Conservation (phyloP, 2,329 filamentous ascomycete species). For the Apiospora phragmitis region DNA sequence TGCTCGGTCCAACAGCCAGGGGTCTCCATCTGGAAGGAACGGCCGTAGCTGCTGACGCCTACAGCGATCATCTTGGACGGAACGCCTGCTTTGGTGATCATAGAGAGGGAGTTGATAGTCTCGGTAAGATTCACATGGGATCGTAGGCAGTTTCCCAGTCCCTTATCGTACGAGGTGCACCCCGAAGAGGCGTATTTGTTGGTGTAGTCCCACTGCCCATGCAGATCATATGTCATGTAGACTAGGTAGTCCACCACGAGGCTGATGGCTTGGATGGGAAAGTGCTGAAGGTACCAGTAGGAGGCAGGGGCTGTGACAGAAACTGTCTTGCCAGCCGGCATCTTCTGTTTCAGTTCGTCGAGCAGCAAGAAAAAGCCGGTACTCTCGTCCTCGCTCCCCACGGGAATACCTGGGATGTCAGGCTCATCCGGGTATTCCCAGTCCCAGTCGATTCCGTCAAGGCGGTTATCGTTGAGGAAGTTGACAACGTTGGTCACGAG, state of each 20-base stretch:
- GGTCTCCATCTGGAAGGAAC: constrained; percentile 34
- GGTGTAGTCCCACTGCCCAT: constrained; percentile 25
- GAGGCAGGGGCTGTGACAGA: constrained; percentile 40
- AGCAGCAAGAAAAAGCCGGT: constrained; percentile 17
- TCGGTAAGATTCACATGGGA: constrained; percentile 42
- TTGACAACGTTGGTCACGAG: constrained; percentile 13
- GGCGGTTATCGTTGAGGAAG: constrained; percentile 17
- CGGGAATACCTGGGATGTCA: constrained; percentile 10
- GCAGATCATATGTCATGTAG: constrained; percentile 37
- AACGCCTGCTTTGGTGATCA: constrained; percentile 35
- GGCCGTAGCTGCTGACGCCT: constrained; percentile 33
- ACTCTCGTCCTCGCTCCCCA: constrained; percentile 15
- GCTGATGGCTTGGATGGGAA: constrained; percentile 34
- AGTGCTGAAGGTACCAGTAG: constrained; percentile 40
- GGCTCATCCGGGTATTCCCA: constrained; percentile 17
- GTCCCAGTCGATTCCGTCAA: constrained; percentile 21
- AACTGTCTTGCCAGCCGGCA: constrained; percentile 26
- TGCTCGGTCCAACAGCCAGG: constrained; percentile 23
- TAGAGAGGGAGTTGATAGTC: too few relatives aligned
- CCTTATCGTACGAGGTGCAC: too few relatives aligned
- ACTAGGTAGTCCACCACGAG: constrained; percentile 34
- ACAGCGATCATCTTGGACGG: constrained; percentile 31
- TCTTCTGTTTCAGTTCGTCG: constrained; percentile 12
- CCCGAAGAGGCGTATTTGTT: too few relatives aligned
- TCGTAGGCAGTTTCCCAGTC: constrained; percentile 33